Base-by-base conservation (phyloP, 2,329 filamentous ascomycete species). In the Arachnomyces sp. region DNA sequence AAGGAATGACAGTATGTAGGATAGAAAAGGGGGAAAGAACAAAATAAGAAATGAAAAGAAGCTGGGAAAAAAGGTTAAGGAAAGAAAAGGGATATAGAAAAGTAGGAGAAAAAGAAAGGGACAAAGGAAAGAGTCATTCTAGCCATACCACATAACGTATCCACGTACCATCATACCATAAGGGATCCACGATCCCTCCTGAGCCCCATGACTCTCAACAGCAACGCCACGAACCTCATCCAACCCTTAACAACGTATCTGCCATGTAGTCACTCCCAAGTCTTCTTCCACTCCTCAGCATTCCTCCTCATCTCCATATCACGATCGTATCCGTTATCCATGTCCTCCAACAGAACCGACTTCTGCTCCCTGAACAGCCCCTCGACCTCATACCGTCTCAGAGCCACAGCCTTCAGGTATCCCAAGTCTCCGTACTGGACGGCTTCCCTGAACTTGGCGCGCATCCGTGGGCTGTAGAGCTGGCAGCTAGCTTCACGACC, bases 381-480 rank as follows among this genome's bases (percentile, higher is more conserved):
- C 55, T 85, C 79, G 32, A 78, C 72, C 2, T 71, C 68, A 39
- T 65, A 70, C 14, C 74, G 58, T 49, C 74, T 70, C 49, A 80
- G 68, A 49, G 82, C 77, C 34, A 73, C 64, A 28, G 79, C 66
- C 51, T 74, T 76, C 30, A 94, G 61, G 47, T 80, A 81, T 16
- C 70, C 68, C 42, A 81, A 71, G 53, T 94, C 84, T 38, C 82
- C 74, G 28, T 72, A 72, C 41, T 73, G 67, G 33, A 85, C 79
- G 0, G 83, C 81, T 20, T 77, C 72, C 18, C 67, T 63, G 56
- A 93, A 94, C 1, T 85, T 71, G 0, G 73, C 71, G 31, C 87
- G 73, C 86, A 94, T 94, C 12, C 82, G 74, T 3, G 73, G 63
- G 32, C 84, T 89, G 58, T 92, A 94, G 2, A 95, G 71, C 59